phyloP scores from a whole-genome alignment of 2,329 filamentous ascomycete genomes.

The Cladophialophora yegresii region DNA sequence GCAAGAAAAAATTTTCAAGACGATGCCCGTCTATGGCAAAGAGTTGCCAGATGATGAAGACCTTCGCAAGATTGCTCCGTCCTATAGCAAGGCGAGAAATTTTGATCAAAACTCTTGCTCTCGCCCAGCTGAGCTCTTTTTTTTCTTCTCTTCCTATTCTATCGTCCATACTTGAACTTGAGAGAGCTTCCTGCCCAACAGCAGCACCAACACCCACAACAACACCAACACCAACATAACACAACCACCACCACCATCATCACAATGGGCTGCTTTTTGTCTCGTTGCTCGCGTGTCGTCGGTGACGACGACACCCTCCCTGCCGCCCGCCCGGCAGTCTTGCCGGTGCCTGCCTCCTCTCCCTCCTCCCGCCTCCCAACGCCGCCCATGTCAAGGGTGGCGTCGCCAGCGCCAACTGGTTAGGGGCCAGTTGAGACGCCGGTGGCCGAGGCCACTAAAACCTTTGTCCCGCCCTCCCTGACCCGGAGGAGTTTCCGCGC shows the following conservation, averaged over 20 bases:
- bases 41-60: background rate
- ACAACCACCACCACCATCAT: background rate
- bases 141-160: background rate
- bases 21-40: background rate
- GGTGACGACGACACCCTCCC: background rate
- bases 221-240: background rate
- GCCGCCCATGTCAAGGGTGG: conserved; percentile 4
- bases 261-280: background rate
- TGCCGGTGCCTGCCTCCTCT: background rate
- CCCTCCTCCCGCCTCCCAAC: background rate
- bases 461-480: background rate
- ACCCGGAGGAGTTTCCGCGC: background rate
- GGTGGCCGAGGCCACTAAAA: background rate
- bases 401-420: background rate
- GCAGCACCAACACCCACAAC: background rate
- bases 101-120: background rate
- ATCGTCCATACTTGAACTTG: background rate
- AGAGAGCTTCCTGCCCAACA: background rate
- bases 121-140: background rate
- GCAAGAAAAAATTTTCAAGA: background rate
- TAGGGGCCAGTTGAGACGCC: background rate
- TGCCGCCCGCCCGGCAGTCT: background rate
- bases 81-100: background rate
- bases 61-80: background rate
- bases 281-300: background rate